These are phyloP conservation scores for Melastoma malabathricum DNA, from an alignment of 345 rosid species.

Conservation along the genomic window DNA sequence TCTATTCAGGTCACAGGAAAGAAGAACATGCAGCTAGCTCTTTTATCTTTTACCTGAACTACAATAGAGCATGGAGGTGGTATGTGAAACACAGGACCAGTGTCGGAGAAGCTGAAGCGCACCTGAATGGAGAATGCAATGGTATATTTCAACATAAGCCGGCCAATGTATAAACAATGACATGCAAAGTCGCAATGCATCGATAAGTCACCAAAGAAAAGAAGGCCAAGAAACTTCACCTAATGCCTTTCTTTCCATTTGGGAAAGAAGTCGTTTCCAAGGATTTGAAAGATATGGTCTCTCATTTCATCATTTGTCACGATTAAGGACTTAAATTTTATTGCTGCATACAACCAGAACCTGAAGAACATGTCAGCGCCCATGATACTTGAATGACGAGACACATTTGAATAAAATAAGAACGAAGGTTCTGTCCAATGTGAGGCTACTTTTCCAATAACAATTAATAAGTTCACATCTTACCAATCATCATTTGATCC, in stretches of 20 bases:
- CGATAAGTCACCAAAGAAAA: background rate
- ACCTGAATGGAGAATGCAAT: slow-evolving; percentile 19
- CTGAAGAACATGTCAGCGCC: slow-evolving; percentile 33
- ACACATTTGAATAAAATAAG: no score
- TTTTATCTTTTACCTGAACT: slow-evolving; percentile 52
- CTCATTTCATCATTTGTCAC: slow-evolving; percentile 74
- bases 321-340: slow-evolving; percentile 49
- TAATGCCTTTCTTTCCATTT: slow-evolving; percentile 78
- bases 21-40: slow-evolving; percentile 1
- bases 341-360: slow-evolving; percentile 79
- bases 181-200: background rate
- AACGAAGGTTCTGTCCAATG: background rate
- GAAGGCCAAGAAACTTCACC: slow-evolving; percentile 17
- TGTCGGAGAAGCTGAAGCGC: slow-evolving; percentile 34
- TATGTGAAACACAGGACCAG: slow-evolving; percentile 45
- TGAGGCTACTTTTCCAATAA: background rate
- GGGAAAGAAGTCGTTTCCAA: slow-evolving; percentile 60
- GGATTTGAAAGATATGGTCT: slow-evolving; percentile 66
- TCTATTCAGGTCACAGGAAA: background rate
- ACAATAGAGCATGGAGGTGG: slow-evolving; percentile 50
- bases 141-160: slow-evolving; percentile 5
- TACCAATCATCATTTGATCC: slow-evolving; percentile 77
- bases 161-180: background rate
- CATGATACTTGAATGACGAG: slow-evolving; percentile 7
- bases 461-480: slow-evolving; percentile 7